phyloP scores from a whole-genome alignment of 495 filamentous ascomycete genomes.

The Podospora appendiculata region DNA sequence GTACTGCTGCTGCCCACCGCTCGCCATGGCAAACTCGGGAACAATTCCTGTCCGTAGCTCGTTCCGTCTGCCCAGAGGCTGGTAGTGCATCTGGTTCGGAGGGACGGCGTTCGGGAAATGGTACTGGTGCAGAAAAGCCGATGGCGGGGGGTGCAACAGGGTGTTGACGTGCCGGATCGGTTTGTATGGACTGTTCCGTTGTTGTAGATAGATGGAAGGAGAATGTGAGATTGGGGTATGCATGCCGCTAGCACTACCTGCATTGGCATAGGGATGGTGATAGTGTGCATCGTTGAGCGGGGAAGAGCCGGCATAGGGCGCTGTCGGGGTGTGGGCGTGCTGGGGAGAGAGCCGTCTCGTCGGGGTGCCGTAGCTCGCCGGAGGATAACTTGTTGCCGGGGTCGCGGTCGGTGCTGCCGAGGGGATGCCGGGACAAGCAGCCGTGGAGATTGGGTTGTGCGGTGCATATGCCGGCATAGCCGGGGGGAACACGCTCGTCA shows the following conservation, averaged over 20 bases:
- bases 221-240: conserved; percentile 50
- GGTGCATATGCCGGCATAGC: conserved; percentile 23
- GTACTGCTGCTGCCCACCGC: conserved; percentile 10
- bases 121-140: conserved; percentile 68
- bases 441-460: conserved; percentile 21
- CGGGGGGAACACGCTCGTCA: conserved; percentile 39
- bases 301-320: conserved; percentile 33
- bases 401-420: conserved; percentile 3
- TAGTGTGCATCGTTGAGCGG: conserved; percentile 42
- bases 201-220: conserved; percentile 52
- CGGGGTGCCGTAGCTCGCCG: conserved; percentile 31
- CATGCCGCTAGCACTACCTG: conserved; percentile 23
- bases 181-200: conserved; percentile 76
- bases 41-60: conserved; percentile 77
- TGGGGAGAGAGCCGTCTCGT: conserved; percentile 31
- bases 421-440: conserved; percentile 19
- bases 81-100: conserved; percentile 90
- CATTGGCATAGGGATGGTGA: conserved; percentile 17
- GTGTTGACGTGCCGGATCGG: conserved; percentile 85
- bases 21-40: conserved; percentile 51
- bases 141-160: conserved; percentile 80
- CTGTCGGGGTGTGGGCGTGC: conserved; percentile 21
- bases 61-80: conserved; percentile 71
- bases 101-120: conserved; percentile 39
- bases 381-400: conserved; percentile 17